Percentiles rank a stretch among this genome's conserved stretches.
phyloP scores from a whole-genome alignment of 1,284 basidiomycete species.

The Leccinum pachyderme region DNA sequence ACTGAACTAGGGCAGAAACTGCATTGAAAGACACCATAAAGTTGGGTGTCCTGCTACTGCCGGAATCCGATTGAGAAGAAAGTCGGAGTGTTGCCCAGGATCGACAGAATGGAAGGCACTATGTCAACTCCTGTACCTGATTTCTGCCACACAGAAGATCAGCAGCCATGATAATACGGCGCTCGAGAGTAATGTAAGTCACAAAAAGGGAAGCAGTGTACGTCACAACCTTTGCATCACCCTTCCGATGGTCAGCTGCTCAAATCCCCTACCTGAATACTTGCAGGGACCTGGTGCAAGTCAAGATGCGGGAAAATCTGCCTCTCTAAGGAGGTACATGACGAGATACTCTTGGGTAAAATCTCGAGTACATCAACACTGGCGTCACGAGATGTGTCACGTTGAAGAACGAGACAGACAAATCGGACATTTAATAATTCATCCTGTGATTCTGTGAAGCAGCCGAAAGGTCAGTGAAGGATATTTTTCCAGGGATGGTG shows the following conservation, averaged over 20 bases:
- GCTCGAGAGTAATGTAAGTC: not conserved
- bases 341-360: conserved; percentile 14
- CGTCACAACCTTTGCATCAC: too few relatives aligned
- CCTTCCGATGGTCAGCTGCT: conserved; percentile 33
- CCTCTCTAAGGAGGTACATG: conserved; percentile 22
- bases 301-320: conserved; percentile 39
- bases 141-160: not conserved
- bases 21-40: not conserved
- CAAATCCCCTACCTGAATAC: conserved; percentile 28
- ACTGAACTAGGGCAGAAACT: not conserved
- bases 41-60: not conserved
- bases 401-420: conserved; percentile 15
- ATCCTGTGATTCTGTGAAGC: conserved; percentile 8
- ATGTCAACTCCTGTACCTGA: not conserved
- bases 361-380: conserved; percentile 22
- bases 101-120: not conserved
- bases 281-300: conserved; percentile 38
- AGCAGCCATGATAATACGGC: not conserved
- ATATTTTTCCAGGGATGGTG: conserved; percentile 9
- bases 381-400: conserved; percentile 34
- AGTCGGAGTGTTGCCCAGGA: not conserved
- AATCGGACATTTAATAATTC: conserved; percentile 13
- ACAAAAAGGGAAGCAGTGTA: not conserved
- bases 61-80: not conserved
- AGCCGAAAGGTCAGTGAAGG: conserved; percentile 31